phyloP scores from a whole-genome alignment of 345 rosid species.

The Geranium brycei region DNA sequence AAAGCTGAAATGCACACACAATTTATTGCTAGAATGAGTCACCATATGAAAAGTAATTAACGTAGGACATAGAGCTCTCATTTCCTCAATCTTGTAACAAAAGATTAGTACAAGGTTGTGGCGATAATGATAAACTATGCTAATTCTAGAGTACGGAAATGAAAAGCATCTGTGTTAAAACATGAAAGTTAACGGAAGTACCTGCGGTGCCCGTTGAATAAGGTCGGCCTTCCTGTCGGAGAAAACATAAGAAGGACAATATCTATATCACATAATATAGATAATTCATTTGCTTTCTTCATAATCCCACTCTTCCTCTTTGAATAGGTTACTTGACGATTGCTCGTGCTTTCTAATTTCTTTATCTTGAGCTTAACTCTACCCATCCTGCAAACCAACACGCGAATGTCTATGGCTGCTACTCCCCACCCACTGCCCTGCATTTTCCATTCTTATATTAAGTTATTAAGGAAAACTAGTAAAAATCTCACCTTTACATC shows the following conservation, averaged over 20 bases:
- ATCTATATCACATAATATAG: conserved; percentile 74
- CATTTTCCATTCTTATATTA: too few species aligned
- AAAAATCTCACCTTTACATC: too few species aligned
- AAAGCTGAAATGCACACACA: too few species aligned
- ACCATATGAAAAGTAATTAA: too few species aligned
- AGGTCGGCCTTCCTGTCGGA: conserved; percentile 62
- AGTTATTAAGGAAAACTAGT: too few species aligned
- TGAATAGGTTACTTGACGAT: conserved; percentile 71
- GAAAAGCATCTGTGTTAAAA: not conserved
- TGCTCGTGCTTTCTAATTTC: conserved; percentile 62
- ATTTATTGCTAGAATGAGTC: too few species aligned
- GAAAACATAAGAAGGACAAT: conserved; percentile 81
- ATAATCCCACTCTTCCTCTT: conserved; percentile 72
- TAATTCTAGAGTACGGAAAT: too few species aligned
- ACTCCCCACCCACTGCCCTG: too few species aligned
- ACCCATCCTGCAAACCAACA: conserved; percentile 49
- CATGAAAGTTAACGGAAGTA: conserved; percentile 5
- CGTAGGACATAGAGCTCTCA: too few species aligned
- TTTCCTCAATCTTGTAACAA: not conserved
- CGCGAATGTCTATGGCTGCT: too few species aligned
- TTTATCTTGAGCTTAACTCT: conserved; percentile 81
- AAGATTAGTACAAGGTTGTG: not conserved
- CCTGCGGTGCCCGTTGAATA: conserved; percentile 72
- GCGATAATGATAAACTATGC: too few species aligned
- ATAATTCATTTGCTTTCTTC: conserved; percentile 85